A percentile compares a stretch with the other conserved stretches of the same genome.
These are phyloP conservation scores for Aspergillus transmontanensis DNA, from an alignment of 2,329 filamentous ascomycete genomes.

Conservation along the genomic window DNA sequence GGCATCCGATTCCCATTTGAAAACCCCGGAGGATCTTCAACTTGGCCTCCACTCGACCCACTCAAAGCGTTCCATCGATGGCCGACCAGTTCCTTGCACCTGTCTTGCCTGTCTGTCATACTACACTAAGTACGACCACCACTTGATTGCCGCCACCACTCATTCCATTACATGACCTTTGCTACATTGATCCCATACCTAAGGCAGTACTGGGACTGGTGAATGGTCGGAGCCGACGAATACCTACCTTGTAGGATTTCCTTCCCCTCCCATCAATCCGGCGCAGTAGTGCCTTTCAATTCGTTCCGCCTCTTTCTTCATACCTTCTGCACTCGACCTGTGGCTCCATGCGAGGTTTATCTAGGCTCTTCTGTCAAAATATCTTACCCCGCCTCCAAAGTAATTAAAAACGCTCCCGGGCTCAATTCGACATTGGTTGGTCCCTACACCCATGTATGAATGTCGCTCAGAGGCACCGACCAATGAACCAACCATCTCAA, in stretches of 20 bases:
- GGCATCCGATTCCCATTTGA: slow-evolving; percentile 16
- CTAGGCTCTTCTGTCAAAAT: slow-evolving; percentile 16
- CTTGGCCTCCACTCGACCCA: slow-evolving; percentile 25
- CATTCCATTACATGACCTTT: slow-evolving; percentile 6
- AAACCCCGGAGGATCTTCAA: slow-evolving; percentile 28
- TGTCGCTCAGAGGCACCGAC: not conserved
- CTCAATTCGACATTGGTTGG: slow-evolving; percentile 5
- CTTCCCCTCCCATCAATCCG: not conserved
- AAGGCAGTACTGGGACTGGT: not conserved
- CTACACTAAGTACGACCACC: slow-evolving; percentile 5
- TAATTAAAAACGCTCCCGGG: slow-evolving; percentile 5
- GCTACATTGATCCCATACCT: not conserved
- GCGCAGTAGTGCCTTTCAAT: not conserved
- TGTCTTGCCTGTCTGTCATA: slow-evolving; percentile 20
- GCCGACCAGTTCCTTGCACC: slow-evolving; percentile 14
- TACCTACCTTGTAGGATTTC: not conserved
- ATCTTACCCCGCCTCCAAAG: slow-evolving; percentile 19
- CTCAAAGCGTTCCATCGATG: slow-evolving; percentile 21
- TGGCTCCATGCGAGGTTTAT: slow-evolving; percentile 16
- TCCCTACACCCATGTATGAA: slow-evolving; percentile 5
- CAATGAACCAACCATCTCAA: slow-evolving; percentile 1
- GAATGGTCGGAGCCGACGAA: not conserved
- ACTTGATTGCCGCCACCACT: not conserved
- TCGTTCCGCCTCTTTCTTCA: slow-evolving; percentile 1
- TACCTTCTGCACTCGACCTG: slow-evolving; percentile 14